A percentile compares a stretch with the other conserved stretches of the same genome.
These are phyloP conservation scores for Setaria italica DNA, from an alignment of 202 grass and related monocot genomes.

Conservation along the genomic window DNA sequence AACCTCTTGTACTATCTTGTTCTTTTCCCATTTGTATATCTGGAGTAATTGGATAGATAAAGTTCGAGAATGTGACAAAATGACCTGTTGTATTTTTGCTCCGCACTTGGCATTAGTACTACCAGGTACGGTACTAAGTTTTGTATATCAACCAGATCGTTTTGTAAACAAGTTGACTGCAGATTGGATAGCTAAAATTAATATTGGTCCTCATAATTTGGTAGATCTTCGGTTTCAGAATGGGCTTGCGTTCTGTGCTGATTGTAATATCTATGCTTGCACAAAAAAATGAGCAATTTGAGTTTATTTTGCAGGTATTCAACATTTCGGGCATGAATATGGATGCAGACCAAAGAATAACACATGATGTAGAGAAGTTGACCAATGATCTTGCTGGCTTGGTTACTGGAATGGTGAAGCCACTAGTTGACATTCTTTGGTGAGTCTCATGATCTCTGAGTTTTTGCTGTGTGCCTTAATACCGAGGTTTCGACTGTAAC, in stretches of 20 bases:
- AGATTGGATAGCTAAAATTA: background rate
- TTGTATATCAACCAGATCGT: background rate
- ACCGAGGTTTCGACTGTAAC: slow-evolving; percentile 39
- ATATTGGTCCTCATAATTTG: background rate
- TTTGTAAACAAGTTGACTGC: background rate
- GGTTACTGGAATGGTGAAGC: slow-evolving; percentile 97
- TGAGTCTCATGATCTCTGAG: slow-evolving; percentile 41
- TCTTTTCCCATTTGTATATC: background rate
- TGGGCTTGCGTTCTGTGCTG: background rate
- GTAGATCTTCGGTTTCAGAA: slow-evolving; percentile 8
- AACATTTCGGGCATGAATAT: slow-evolving; percentile 75
- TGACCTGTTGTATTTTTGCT: background rate
- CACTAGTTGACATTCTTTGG: slow-evolving; percentile 97
- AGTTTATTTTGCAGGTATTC: slow-evolving; percentile 61
- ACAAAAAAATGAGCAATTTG: background rate
- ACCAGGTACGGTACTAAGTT: background rate
- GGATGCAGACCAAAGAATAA: slow-evolving; percentile 97
- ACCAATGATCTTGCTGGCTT: slow-evolving; percentile 90
- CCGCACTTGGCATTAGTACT: background rate
- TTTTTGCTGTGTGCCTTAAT: slow-evolving; percentile 26
- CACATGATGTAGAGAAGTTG: slow-evolving; percentile 96
- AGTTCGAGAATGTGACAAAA: background rate
- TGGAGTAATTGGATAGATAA: background rate
- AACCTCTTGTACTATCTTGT: background rate
- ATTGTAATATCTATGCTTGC: slow-evolving; percentile 13